phyloP scores from a whole-genome alignment of 1,139 yeast genomes.

The Zygoascus hellenicus region DNA sequence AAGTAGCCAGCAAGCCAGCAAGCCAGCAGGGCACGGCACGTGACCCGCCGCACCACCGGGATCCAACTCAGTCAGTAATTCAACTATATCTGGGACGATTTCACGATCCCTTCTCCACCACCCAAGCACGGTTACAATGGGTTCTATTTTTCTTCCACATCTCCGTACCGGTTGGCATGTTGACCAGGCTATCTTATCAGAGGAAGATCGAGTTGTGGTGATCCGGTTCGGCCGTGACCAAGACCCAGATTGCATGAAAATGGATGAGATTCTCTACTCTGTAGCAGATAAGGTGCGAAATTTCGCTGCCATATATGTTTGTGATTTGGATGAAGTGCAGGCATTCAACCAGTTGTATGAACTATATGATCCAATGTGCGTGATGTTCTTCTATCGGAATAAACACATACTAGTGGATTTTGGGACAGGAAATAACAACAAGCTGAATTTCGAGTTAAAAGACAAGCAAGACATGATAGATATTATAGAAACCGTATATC shows the following conservation, averaged over 20 bases:
- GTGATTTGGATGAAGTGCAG: constrained; percentile 83
- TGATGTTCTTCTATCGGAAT: constrained; percentile 90
- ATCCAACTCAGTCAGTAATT: too few relatives aligned
- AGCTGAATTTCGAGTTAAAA: constrained; percentile 70
- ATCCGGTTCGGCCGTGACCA: constrained; percentile 80
- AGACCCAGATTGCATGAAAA: constrained; percentile 75
- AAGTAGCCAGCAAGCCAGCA: too few relatives aligned
- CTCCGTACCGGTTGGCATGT: constrained; percentile 94
- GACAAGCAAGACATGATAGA: constrained; percentile 90
- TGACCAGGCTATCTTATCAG: constrained; percentile 85
- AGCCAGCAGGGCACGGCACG: too few relatives aligned
- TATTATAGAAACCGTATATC: constrained; percentile 77
- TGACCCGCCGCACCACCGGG: too few relatives aligned
- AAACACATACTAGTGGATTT: constrained; percentile 97
- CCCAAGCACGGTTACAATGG: constrained; percentile 45
- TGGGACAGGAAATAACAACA: constrained; percentile 96
- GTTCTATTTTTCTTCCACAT: constrained; percentile 83
- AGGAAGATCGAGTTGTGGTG: constrained; percentile 81
- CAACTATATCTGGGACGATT: not conserved
- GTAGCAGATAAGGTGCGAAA: constrained; percentile 80
- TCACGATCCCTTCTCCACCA: not conserved
- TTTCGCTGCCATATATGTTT: constrained; percentile 81
- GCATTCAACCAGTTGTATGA: constrained; percentile 95
- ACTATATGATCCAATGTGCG: constrained; percentile 79
- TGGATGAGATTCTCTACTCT: constrained; percentile 79